Evolutionary conservation across 2,329 filamentous ascomycete species (phyloP).

Genomic region (Colletotrichum sansevieriae): DNA sequence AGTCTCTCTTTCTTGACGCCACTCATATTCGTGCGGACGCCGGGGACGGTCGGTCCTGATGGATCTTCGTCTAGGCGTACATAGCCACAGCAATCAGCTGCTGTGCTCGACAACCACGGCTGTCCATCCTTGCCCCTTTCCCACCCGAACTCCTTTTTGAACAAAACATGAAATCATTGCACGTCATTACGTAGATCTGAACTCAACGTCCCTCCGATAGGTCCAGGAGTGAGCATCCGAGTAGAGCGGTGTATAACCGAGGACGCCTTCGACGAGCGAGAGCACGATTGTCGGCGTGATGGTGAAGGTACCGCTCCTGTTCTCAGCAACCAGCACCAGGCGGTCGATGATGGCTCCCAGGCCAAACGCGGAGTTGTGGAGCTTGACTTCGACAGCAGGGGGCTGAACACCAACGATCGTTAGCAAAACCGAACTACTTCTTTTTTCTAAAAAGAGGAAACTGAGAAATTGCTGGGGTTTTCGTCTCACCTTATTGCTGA

Average conservation of each 20-base stretch:
- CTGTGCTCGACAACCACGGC: background rate
- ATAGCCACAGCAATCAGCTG: background rate
- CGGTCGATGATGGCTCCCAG: slow-evolving; percentile 59
- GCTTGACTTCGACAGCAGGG: slow-evolving; percentile 55
- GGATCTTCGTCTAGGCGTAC: too few species aligned
- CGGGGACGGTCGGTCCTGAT: background rate
- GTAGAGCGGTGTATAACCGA: slow-evolving; percentile 58
- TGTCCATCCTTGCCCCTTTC: background rate
- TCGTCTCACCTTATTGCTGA: slow-evolving; percentile 50
- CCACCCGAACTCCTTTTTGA: background rate
- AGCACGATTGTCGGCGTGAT: slow-evolving; percentile 60
- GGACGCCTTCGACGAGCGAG: slow-evolving; percentile 59
- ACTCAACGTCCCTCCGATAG: slow-evolving; percentile 39
- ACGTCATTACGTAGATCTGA: slow-evolving; percentile 18
- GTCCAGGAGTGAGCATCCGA: slow-evolving; percentile 40
- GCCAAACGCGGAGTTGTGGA: slow-evolving; percentile 61
- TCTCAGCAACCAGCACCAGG: slow-evolving; percentile 54
- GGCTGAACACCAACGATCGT: slow-evolving; percentile 49
- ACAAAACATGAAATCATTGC: background rate
- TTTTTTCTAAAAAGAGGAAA: too few species aligned
- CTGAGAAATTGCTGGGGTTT: too few species aligned
- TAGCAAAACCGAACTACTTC: too few species aligned
- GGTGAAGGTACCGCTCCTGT: slow-evolving; percentile 48
- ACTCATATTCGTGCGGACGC: background rate
- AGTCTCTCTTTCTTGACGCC: background rate